Evolutionary conservation across 768 basidiomycete genomes (phyloP).

Genomic region (Macrolepiota fuliginosa): DNA sequence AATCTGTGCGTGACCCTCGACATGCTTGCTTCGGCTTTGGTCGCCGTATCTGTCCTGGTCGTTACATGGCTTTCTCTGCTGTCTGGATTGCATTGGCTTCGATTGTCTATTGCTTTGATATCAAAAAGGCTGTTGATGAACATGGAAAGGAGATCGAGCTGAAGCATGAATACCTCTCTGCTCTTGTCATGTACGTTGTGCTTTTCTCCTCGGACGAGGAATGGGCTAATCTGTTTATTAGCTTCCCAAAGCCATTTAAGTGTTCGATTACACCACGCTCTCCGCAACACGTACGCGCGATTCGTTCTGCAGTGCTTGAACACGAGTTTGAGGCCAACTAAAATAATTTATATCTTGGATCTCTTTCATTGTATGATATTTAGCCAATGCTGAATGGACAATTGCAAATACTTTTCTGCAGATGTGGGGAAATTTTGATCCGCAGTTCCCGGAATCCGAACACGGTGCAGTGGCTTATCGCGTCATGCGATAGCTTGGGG

Average conservation of each 20-base stretch:
- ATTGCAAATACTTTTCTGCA: no score
- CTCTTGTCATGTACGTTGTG: conserved; percentile 19
- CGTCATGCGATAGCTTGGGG: no score
- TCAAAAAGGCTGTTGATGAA: conserved; percentile 22
- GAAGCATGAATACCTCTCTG: conserved; percentile 16
- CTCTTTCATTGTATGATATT: no score
- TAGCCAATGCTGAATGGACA: no score
- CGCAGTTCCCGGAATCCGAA: no score
- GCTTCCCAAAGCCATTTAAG: conserved; percentile 20
- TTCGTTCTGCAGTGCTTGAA: conserved; percentile 15
- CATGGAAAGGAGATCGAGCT: conserved; percentile 12
- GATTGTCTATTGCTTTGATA: conserved; percentile 21
- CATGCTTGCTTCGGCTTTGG: conserved; percentile 32
- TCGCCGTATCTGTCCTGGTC: conserved; percentile 24
- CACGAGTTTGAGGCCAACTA: conserved; percentile 2
- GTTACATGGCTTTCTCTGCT: conserved; percentile 23
- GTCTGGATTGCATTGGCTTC: conserved; percentile 24
- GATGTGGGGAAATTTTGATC: no score
- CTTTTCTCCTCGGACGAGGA: no score
- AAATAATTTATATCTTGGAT: no score
- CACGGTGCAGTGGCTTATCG: no score
- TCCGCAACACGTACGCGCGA: conserved; percentile 14
- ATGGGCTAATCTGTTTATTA: background rate
- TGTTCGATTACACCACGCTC: conserved; percentile 20
- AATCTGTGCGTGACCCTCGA: conserved; percentile 23